Evolutionary conservation across 371 early-diverging fungal genomes (phyloP).

Genomic region (Umbelopsis sp.): DNA sequence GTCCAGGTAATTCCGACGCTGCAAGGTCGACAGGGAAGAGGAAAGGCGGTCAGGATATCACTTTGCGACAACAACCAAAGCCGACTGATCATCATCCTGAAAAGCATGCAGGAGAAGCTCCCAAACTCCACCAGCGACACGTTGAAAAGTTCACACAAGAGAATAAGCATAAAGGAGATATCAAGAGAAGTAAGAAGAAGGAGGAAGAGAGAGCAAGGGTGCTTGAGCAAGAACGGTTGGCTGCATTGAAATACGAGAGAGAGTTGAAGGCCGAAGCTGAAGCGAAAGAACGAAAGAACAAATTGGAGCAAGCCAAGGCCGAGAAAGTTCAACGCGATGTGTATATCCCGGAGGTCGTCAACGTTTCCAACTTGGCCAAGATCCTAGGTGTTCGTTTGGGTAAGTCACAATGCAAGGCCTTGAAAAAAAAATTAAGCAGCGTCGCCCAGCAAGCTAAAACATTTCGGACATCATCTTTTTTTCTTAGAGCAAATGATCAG

Average conservation of each 20-base stretch:
- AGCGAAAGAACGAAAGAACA: slow-evolving; percentile 23
- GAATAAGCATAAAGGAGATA: slow-evolving; percentile 9
- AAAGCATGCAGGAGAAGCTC: slow-evolving; percentile 33
- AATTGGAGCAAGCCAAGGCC: slow-evolving; percentile 23
- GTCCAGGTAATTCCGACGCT: neutral
- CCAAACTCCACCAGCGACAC: slow-evolving; percentile 33
- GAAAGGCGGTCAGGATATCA: neutral
- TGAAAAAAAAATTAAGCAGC: neutral
- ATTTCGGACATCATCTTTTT: neutral
- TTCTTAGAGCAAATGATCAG: slow-evolving; percentile 59
- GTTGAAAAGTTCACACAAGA: slow-evolving; percentile 26
- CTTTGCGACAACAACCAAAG: neutral
- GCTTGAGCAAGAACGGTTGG: slow-evolving; percentile 34
- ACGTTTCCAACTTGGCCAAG: slow-evolving; percentile 78
- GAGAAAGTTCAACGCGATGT: slow-evolving; percentile 62
- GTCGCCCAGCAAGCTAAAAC: neutral
- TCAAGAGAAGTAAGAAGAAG: slow-evolving; percentile 38
- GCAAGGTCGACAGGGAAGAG: neutral
- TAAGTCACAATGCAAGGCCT: slow-evolving; percentile 25
- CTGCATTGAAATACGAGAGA: slow-evolving; percentile 5
- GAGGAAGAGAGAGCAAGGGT: slow-evolving; percentile 39
- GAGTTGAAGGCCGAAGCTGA: slow-evolving; percentile 32
- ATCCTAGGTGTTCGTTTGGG: slow-evolving; percentile 77
- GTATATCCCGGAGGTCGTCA: slow-evolving; percentile 82
- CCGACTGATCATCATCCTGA: slow-evolving; percentile 39